Evolutionary conservation across 176 grass and related monocot species (phyloP).

Genomic region (Aegilops longissima): DNA sequence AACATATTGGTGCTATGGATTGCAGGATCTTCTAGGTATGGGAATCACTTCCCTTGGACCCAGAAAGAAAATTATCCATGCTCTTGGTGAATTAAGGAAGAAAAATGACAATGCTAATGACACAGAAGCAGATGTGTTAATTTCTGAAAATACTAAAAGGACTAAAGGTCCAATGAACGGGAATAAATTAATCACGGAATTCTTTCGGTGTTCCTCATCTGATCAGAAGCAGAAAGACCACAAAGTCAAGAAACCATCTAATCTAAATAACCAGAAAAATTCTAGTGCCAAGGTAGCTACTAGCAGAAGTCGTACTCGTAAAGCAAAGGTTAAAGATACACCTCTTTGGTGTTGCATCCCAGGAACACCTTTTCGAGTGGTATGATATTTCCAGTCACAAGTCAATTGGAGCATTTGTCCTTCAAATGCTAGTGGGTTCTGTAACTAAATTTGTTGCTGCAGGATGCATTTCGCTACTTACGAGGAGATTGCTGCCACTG

Average conservation of each 20-base stretch:
- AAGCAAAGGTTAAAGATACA: slow-evolving; percentile 62
- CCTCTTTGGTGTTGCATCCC: slow-evolving; percentile 84
- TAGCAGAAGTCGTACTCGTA: slow-evolving; percentile 38
- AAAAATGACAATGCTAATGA: slow-evolving; percentile 49
- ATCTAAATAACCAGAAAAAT: slow-evolving; percentile 37
- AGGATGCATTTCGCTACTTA: slow-evolving; percentile 98
- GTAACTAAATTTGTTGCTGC: slow-evolving; percentile 39
- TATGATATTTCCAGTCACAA: slow-evolving; percentile 35
- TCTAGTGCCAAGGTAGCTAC: slow-evolving; percentile 36
- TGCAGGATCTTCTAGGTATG: slow-evolving; percentile 84
- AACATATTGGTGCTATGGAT: slow-evolving; percentile 30
- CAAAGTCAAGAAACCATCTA: slow-evolving; percentile 37
- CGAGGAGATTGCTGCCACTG: slow-evolving; percentile 81
- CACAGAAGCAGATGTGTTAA: slow-evolving; percentile 31
- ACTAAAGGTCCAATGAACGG: slow-evolving; percentile 47
- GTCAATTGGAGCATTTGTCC: not conserved
- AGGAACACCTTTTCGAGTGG: slow-evolving; percentile 96
- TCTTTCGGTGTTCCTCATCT: slow-evolving; percentile 58
- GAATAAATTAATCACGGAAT: slow-evolving; percentile 94
- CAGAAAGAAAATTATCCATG: slow-evolving; percentile 79
- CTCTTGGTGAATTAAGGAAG: slow-evolving; percentile 61
- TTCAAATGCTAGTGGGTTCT: not conserved
- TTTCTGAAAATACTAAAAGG: slow-evolving; percentile 45
- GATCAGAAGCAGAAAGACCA: slow-evolving; percentile 38
- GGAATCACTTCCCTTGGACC: slow-evolving; percentile 85